A percentile compares a stretch with the other conserved stretches of the same genome.
These are phyloP conservation scores for Colletotrichum shisoi DNA, from an alignment of 2,329 filamentous ascomycete species.

Conservation along the genomic window DNA sequence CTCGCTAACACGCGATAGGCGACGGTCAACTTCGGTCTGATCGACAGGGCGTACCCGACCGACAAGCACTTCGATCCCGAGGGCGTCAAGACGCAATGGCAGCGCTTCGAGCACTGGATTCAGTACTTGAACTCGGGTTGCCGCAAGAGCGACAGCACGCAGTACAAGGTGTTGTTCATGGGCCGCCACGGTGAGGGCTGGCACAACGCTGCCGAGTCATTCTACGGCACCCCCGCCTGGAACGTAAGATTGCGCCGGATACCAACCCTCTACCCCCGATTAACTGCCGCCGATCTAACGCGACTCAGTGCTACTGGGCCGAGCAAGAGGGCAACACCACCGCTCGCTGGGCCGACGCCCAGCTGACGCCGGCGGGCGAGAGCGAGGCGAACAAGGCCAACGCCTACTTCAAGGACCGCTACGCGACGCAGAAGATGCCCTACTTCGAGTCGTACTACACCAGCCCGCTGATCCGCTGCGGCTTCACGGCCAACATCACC, in stretches of 20 bases:
- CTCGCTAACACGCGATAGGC: slow-evolving; percentile 52
- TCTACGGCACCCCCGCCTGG: slow-evolving; percentile 74
- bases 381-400: slow-evolving; percentile 66
- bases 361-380: slow-evolving; percentile 65
- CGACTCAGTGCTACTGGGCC: slow-evolving; percentile 68
- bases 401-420: slow-evolving; percentile 64
- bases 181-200: slow-evolving; percentile 75
- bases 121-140: slow-evolving; percentile 58
- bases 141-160: slow-evolving; percentile 52
- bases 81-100: slow-evolving; percentile 65
- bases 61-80: slow-evolving; percentile 55
- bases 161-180: slow-evolving; percentile 73
- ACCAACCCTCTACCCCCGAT: not conserved
- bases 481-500: slow-evolving; percentile 68
- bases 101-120: slow-evolving; percentile 68
- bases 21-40: slow-evolving; percentile 69
- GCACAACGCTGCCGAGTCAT: slow-evolving; percentile 69
- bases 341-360: slow-evolving; percentile 68
- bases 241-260: slow-evolving; percentile 57
- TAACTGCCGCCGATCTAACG: slow-evolving; percentile 33
- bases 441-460: slow-evolving; percentile 71
- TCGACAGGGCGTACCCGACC: slow-evolving; percentile 68
- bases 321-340: slow-evolving; percentile 70
- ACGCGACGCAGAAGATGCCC: slow-evolving; percentile 63
- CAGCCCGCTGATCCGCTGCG: slow-evolving; percentile 69